phyloP scores from a whole-genome alignment of 768 basidiomycete genomes.

The Leccinum broughii region DNA sequence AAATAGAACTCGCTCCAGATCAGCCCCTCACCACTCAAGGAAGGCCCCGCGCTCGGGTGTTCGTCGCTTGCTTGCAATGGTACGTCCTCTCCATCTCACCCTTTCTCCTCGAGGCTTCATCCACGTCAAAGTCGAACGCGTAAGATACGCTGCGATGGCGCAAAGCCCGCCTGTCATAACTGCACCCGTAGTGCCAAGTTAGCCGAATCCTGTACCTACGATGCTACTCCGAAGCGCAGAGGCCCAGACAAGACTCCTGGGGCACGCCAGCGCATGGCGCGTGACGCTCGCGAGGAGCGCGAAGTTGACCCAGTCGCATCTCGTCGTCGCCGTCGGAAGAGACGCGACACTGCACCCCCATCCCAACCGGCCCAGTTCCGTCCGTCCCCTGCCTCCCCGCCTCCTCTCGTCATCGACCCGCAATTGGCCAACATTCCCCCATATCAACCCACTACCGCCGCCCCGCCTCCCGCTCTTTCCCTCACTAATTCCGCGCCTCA shows the following conservation, averaged over 20 bases:
- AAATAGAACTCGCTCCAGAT: constrained; percentile 68
- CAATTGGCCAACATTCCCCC: constrained; percentile 22
- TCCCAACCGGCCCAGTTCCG: constrained; percentile 4
- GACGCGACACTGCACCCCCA: constrained; percentile 2
- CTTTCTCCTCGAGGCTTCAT: constrained; percentile 7
- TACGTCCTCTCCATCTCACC: constrained; percentile 29
- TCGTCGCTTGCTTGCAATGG: constrained; percentile 81
- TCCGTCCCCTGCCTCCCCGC: constrained; percentile 1
- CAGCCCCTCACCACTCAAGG: constrained; percentile 83
- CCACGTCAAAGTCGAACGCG: constrained; percentile 56
- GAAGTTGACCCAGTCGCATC: constrained; percentile 28
- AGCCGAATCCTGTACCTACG: constrained; percentile 60
- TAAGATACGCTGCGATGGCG: constrained; percentile 83
- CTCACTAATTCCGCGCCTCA: constrained; percentile 10
- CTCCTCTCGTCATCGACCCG: constrained; percentile 26
- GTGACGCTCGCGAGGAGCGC: constrained; percentile 40
- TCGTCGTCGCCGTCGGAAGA: constrained; percentile 25
- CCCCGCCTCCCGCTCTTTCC: constrained; percentile 2
- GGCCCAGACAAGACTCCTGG: constrained; percentile 83
- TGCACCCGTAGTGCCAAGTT: constrained; percentile 55
- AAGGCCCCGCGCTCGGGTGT: constrained; percentile 70
- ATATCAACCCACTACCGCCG: constrained; percentile 11
- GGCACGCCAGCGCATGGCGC: constrained; percentile 63
- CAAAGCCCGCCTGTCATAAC: constrained; percentile 74
- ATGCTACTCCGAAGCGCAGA: constrained; percentile 70